Evolutionary conservation across 768 basidiomycete species (phyloP), one percentile per base, ranked within the genome.

Genomic region (Leccinum arenicola): DNA sequence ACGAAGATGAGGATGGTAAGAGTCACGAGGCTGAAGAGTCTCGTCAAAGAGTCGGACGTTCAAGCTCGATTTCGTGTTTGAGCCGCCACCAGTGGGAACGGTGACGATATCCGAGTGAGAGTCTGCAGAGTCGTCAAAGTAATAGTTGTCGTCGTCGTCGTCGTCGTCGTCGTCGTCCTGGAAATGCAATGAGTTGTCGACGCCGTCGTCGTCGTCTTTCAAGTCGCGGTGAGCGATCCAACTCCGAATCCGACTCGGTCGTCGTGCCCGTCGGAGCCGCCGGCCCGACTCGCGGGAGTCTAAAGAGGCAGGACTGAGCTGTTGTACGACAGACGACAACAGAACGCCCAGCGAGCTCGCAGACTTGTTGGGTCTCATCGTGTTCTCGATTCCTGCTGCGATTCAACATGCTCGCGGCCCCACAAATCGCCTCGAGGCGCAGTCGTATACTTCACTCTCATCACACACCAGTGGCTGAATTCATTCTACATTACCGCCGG

Each of bases 321-420:
- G 65, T 25, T 69, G 67, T 55, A 65, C 65, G 58, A 68, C 58
- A 60, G 62, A 56, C 49, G 68, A 64, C 58, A 64, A 55, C 54
- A 70, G 54, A 31, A 43, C 38, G 27, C 45, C n/a, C 23, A 48
- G 21, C 23, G 47, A 21, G 43, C 11, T 36, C 6, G 48, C 53
- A 35, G 56, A 33, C 33, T 52, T 63, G 36, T 12, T 45, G 19
- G 43, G 52, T 19, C 9, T 43, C 52, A 50, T 60, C 19, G 31
- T 2, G 38, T 11, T 31, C 51, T 59, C 21, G 14, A 23, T 15
- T 12, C 6, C 59, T 38, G 31, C n/a, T 38, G 57, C 14, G 31
- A 25, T 33, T 15, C 19, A 27, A 56, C 35, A 19, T 21, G 52
- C 40, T 56, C n/a, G 38, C 54, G 56, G 56, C 50, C 3, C 36